Base-by-base conservation (phyloP, 1,284 basidiomycete genomes). In the Sphaerobolus stellatus region DNA sequence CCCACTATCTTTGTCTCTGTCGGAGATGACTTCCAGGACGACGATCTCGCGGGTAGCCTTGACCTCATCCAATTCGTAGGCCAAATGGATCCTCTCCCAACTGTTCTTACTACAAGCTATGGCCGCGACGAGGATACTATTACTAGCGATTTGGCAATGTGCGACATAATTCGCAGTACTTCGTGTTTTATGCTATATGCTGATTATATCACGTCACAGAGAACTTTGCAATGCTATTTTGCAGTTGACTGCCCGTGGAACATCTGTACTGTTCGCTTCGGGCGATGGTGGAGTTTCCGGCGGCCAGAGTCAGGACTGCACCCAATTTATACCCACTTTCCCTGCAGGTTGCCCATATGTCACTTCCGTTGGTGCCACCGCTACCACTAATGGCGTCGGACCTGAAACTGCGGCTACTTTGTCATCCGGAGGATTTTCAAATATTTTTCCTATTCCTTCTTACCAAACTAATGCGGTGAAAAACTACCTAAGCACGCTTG, bases 401-500 rank as follows among this genome's bases (percentile, higher is more conserved):
- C 65, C 67, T 13, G 66, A 69, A 53, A 50, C 49, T 30, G 61
- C 59, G 1, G 61, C 65, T 2, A 66, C 64, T 46, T 74, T 74
- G 69, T 75, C 71, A 5, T 72, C 74, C 13, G 78, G 75, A 43
- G 79, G 79, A 18, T 82, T 80, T 66, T 77, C 74, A 38, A 72
- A 76, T 63, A 68, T 74, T 63, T 82, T 79, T 62, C 56, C 63
- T 16, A 55, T 56, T 0, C 75, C 78, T 2, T 56, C 52, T 18
- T 82, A 74, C 63, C 79, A 80, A 64, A 27, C 58, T 25, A n/a
- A 58, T 2, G 69, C 67, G 4, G 75, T 80, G 11, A 29, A 60
- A 2, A 54, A 62, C 11, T 81, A 72, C 62, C 47, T 74, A 25
- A 56, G 47, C 8, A 63, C 62, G 9, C 61, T 75, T 28, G 71